Conservation (phyloP, 768 basidiomycete species). For the Boletales sp. region DNA sequence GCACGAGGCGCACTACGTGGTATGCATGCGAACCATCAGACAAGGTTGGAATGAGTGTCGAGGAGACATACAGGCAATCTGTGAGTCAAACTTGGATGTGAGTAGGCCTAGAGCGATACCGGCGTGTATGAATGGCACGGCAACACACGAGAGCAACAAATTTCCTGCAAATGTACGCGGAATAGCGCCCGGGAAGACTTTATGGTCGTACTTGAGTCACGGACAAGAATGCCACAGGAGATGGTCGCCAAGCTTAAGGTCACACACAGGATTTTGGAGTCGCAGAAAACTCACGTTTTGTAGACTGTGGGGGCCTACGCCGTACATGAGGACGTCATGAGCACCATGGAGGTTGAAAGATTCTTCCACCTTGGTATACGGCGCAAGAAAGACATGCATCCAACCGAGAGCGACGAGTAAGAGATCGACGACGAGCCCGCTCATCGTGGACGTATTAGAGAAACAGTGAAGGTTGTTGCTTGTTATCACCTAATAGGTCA, state of each 20-base stretch:
- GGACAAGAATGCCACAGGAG: background rate
- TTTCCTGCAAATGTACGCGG: slow-evolving; percentile 86
- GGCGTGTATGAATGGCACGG: slow-evolving; percentile 46
- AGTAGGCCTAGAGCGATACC: slow-evolving; percentile 42
- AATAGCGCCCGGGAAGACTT: slow-evolving; percentile 82
- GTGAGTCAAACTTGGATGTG: slow-evolving; percentile 60
- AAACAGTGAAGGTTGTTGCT: too few species aligned
- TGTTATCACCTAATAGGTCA: too few species aligned
- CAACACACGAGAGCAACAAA: slow-evolving; percentile 57
- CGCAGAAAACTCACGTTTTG: slow-evolving; percentile 41
- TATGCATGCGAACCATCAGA: background rate
- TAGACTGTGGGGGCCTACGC: slow-evolving; percentile 42
- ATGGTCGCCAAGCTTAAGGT: slow-evolving; percentile 6
- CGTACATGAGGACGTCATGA: slow-evolving; percentile 84
- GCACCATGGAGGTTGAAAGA: slow-evolving; percentile 91
- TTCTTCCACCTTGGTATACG: slow-evolving; percentile 97
- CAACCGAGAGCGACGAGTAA: slow-evolving; percentile 50
- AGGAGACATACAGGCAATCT: slow-evolving; percentile 56
- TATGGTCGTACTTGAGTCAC: slow-evolving; percentile 77
- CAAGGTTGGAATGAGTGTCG: background rate
- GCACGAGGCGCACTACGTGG: slow-evolving; percentile 62
- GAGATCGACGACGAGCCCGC: slow-evolving; percentile 41
- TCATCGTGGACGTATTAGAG: slow-evolving; percentile 2
- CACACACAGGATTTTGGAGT: background rate
- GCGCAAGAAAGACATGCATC: slow-evolving; percentile 71